These are phyloP conservation scores for Metarhizium humberi DNA, from an alignment of 2,329 filamentous ascomycete species.

Conservation along the genomic window DNA sequence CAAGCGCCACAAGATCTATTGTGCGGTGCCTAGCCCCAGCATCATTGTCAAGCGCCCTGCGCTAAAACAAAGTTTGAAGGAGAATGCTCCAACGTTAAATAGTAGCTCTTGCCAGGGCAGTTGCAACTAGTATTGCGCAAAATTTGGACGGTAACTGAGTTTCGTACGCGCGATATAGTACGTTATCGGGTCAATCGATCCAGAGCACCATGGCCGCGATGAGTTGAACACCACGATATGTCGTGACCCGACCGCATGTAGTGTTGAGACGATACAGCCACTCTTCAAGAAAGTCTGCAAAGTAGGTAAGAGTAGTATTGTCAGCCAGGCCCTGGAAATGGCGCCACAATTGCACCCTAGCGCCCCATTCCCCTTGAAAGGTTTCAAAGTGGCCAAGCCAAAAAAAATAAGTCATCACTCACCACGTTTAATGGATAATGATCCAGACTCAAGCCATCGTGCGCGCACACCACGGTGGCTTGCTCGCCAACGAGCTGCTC, in stretches of 20 bases:
- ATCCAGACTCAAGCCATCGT: not conserved
- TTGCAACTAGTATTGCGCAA: not conserved
- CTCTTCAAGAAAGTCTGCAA: not conserved
- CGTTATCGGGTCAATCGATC: not conserved
- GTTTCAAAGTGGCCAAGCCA: not conserved
- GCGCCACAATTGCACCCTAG: too few relatives aligned
- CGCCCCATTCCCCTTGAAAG: not conserved
- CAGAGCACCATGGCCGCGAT: not conserved
- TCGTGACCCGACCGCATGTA: not conserved
- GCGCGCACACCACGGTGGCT: not conserved
- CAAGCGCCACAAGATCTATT: too few relatives aligned
- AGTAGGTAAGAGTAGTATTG: too few relatives aligned
- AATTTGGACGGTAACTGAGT: not conserved
- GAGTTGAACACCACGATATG: not conserved
- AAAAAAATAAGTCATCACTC: not conserved
- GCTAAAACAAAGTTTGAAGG: not conserved
- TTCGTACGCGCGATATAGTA: not conserved
- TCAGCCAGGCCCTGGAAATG: not conserved
- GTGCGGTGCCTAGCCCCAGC: too few relatives aligned
- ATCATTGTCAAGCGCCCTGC: too few relatives aligned
- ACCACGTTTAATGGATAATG: not conserved
- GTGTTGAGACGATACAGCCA: not conserved
- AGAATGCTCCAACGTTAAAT: not conserved
- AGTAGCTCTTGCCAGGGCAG: not conserved
- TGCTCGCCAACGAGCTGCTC: not conserved